Conservation (phyloP, 2,329 filamentous ascomycete genomes). For the Apiospora marii region DNA sequence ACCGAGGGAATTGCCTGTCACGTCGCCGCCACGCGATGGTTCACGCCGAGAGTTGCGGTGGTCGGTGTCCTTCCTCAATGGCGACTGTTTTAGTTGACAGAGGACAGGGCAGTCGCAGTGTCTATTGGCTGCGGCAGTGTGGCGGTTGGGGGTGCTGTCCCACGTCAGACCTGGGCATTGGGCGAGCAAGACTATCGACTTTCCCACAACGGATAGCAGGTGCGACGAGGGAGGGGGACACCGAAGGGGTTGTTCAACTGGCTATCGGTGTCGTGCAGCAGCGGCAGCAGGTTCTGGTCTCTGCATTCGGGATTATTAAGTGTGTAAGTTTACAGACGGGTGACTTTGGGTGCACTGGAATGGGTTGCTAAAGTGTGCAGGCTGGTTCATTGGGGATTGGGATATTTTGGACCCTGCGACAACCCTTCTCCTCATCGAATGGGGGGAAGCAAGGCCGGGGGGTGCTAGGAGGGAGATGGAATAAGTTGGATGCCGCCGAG, state of each 20-base stretch:
- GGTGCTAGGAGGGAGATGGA: conserved; percentile 21
- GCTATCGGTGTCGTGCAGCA: conserved; percentile 21
- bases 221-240: conserved; percentile 18
- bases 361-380: conserved; percentile 19
- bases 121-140: conserved; percentile 26
- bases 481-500: conserved; percentile 20
- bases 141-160: conserved; percentile 28
- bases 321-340: conserved; percentile 17
- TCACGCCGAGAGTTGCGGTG: conserved; percentile 7
- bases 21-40: conserved; percentile 22
- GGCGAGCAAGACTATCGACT: conserved; percentile 24
- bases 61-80: conserved; percentile 18
- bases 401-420: conserved; percentile 21
- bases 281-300: conserved; percentile 19
- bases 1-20: conserved; percentile 12
- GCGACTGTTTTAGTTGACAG: not conserved
- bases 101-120: conserved; percentile 22
- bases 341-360: conserved; percentile 13
- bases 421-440: conserved; percentile 22
- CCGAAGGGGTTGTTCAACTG: not conserved
- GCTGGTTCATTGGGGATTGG: conserved; percentile 18
- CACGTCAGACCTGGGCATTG: conserved; percentile 31
- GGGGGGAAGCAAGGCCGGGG: not conserved
- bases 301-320: conserved; percentile 22
- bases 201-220: conserved; percentile 19